These are phyloP conservation scores for Porphyrellus sp. DNA, from an alignment of 1,284 basidiomycete genomes.

Conservation along the genomic window DNA sequence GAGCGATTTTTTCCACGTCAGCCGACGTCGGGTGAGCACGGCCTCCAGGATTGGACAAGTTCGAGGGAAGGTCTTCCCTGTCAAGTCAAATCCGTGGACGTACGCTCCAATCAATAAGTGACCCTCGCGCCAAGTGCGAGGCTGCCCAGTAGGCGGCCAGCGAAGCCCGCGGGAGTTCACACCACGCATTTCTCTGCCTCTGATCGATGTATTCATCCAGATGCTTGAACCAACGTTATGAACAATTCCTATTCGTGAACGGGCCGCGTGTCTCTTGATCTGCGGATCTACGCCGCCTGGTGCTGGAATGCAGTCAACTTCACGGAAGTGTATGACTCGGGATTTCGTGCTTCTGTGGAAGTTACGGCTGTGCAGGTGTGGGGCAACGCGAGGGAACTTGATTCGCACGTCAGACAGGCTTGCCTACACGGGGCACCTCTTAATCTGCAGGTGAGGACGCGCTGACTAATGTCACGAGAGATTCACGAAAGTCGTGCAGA, in stretches of 20 bases:
- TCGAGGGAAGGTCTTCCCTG: conserved; percentile 4
- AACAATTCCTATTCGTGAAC: background rate
- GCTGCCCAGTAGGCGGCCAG: conserved; percentile 13
- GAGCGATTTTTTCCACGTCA: conserved; percentile 1
- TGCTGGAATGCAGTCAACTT: background rate
- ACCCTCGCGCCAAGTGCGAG: conserved; percentile 22
- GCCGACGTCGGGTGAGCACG: conserved; percentile 10
- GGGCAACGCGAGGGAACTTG: conserved; percentile 17
- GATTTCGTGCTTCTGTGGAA: conserved; percentile 2
- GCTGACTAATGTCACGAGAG: background rate
- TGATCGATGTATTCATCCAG: conserved; percentile 6
- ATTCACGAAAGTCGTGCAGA: conserved; percentile 3
- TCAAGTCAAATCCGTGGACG: conserved; percentile 18
- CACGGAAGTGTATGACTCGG: background rate
- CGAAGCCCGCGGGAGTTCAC: conserved; percentile 22
- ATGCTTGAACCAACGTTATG: background rate
- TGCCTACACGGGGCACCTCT: conserved; percentile 1
- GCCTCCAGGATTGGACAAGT: conserved; percentile 12
- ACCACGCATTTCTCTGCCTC: conserved; percentile 4
- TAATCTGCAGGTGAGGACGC: background rate
- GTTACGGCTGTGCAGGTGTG: conserved; percentile 17
- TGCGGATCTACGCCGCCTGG: conserved; percentile 1
- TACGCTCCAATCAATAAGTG: conserved; percentile 7
- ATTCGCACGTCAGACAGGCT: conserved; percentile 14
- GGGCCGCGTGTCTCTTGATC: conserved; percentile 3